A percentile compares a stretch with the other conserved stretches of the same genome.
These are phyloP conservation scores for Arctium minus DNA, from an alignment of 129 eudicot genomes.

Conservation along the genomic window DNA sequence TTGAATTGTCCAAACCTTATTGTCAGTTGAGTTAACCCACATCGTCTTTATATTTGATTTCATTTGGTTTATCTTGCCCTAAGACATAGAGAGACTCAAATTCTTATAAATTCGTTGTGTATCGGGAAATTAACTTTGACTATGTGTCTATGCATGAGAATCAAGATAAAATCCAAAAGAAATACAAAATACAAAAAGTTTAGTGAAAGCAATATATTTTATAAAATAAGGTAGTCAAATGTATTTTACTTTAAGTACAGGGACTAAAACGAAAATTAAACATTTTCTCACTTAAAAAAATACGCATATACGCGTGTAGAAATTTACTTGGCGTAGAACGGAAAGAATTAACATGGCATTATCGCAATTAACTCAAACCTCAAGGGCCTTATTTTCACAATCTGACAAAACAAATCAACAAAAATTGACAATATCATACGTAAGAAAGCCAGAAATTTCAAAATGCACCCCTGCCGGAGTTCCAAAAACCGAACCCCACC, in stretches of 20 bases:
- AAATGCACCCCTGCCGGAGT: slow-evolving; percentile 29
- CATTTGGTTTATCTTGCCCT: background rate
- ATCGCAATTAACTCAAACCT: background rate
- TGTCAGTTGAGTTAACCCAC: no score
- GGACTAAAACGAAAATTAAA: background rate
- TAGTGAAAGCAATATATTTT: background rate
- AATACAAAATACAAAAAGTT: background rate
- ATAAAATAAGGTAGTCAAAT: background rate
- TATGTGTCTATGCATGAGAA: background rate
- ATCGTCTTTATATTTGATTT: no score
- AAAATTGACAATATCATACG: background rate
- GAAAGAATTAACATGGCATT: background rate
- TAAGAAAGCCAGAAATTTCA: background rate
- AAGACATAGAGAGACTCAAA: background rate
- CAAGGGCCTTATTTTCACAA: background rate
- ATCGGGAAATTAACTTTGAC: background rate
- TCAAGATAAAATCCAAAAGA: background rate
- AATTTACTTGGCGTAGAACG: background rate
- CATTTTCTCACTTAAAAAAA: background rate
- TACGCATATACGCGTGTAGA: background rate
- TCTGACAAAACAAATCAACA: background rate
- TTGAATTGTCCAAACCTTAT: no score
- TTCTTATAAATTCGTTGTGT: no score
- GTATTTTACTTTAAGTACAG: background rate
- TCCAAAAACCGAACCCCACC: slow-evolving; percentile 11